phyloP scores from a whole-genome alignment of 768 basidiomycete genomes.

The Coprinopsis marcescibilis region DNA sequence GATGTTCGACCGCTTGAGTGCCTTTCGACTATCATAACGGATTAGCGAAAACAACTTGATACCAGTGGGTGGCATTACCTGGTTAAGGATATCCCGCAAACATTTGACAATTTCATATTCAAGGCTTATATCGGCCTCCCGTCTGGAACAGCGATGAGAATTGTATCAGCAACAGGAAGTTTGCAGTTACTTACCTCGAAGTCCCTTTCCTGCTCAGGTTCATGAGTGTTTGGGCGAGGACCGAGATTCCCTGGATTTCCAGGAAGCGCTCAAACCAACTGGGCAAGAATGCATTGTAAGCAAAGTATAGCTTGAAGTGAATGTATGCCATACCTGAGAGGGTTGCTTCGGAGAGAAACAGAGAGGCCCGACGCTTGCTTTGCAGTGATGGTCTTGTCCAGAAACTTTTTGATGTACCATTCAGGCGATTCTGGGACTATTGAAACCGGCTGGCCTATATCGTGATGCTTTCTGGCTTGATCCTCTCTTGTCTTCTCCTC shows the following conservation, averaged over 20 bases:
- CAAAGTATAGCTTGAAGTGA: neutral
- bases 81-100: slow-evolving; percentile 75
- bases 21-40: slow-evolving; percentile 47
- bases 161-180: neutral
- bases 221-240: slow-evolving; percentile 71
- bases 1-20: slow-evolving; percentile 67
- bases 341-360: slow-evolving; percentile 75
- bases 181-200: slow-evolving; percentile 42
- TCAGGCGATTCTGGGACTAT: slow-evolving; percentile 73
- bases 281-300: slow-evolving; percentile 17
- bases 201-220: slow-evolving; percentile 68
- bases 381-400: slow-evolving; percentile 78
- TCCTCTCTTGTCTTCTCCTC: slow-evolving; percentile 63
- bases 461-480: slow-evolving; percentile 53
- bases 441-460: slow-evolving; percentile 46
- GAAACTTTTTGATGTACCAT: slow-evolving; percentile 89
- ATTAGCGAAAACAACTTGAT: slow-evolving; percentile 6
- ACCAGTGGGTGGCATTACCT: slow-evolving; percentile 11
- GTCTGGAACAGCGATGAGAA: slow-evolving; percentile 27
- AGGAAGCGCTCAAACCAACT: slow-evolving; percentile 84
- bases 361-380: slow-evolving; percentile 74
- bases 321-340: slow-evolving; percentile 54
- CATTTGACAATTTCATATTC: slow-evolving; percentile 91
- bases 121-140: slow-evolving; percentile 58
- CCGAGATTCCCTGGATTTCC: slow-evolving; percentile 72